Evolutionary conservation across 2,329 filamentous ascomycete species (phyloP).

Genomic region (Shiraia bambusicola): DNA sequence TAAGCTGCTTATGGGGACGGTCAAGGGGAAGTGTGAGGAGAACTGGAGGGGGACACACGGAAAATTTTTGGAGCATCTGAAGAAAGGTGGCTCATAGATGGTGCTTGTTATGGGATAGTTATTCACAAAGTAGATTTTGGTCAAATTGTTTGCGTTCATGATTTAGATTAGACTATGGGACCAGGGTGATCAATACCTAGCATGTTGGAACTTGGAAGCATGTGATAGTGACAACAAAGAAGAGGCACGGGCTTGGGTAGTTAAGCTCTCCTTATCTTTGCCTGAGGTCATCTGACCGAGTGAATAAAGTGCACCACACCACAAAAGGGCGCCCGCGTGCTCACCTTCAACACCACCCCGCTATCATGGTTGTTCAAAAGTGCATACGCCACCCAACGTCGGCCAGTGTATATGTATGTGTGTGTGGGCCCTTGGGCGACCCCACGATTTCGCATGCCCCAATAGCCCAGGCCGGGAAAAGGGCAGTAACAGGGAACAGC

Average conservation of each 20-base stretch:
- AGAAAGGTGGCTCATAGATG: constrained; percentile 1
- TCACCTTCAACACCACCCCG: constrained; percentile 5
- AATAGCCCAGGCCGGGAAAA: not conserved
- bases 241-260: no score
- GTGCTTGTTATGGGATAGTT: no score
- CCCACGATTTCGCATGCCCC: no score
- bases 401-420: not conserved
- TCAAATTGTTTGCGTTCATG: not conserved
- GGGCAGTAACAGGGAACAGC: not conserved
- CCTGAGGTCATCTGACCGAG: constrained; percentile 3
- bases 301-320: not conserved
- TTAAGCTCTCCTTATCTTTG: not conserved
- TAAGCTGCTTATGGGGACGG: constrained; percentile 37
- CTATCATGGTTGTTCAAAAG: no score
- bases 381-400: not conserved
- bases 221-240: no score
- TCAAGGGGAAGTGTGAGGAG: constrained; percentile 41
- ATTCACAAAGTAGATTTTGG: no score
- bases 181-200: no score
- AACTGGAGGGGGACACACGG: constrained; percentile 38
- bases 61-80: constrained; percentile 32
- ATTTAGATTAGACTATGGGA: not conserved
- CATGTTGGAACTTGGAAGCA: constrained; percentile 3
- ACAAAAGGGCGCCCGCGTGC: constrained; percentile 4
- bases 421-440: not conserved